Evolutionary conservation across 2,329 filamentous ascomycete species (phyloP), one percentile per base, ranked within the genome.

Genomic region (Penicillium freii): DNA sequence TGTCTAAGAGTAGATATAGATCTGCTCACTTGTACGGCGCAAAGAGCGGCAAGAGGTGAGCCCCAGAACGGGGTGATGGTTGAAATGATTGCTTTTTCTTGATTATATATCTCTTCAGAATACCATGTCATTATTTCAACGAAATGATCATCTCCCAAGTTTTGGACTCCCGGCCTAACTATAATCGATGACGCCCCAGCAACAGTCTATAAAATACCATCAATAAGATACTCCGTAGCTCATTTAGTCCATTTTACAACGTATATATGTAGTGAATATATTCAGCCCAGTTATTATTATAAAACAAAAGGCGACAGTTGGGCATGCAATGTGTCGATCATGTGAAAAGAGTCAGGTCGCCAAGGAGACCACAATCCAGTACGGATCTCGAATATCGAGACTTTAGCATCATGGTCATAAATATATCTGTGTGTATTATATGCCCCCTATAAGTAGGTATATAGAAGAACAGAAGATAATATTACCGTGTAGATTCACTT

Each of bases 321-420:
- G 61, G 61, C 61, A 66, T 62, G 54, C 59, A 65, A 65, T 61
- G 57, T 47, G 62, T 63, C 57, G 58, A 63, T 62, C 56, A 43
- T 49, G 51, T 25, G 17, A 42, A 45, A 42, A 51, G 21, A 54
- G 29, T 55, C 38, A 48, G 29, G 58, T 62, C 61, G 59, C 59
- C 59, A 54, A 58, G 61, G 59, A 52, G 62, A 64, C 61, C 54
- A 63, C 50, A 54, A 63, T 61, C 56, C 47, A 50, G n/a, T 27
- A 21, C 17, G 7, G 21, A 44, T 44, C 8, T 21, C 13, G 3
- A 27, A 44, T 38, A n/a, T 21, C 10, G 11, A 45, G 21, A 25
- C 7, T 36, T n/a, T 29, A n/a, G 36, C 15, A 40, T 39, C 46
- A 33, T 11, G 38, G 7, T 15, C 19, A 25, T 51, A 31, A 27